Evolutionary conservation across 2,329 filamentous ascomycete species (phyloP), one percentile per base, ranked within the genome.

Genomic region (Aureobasidium sp.): DNA sequence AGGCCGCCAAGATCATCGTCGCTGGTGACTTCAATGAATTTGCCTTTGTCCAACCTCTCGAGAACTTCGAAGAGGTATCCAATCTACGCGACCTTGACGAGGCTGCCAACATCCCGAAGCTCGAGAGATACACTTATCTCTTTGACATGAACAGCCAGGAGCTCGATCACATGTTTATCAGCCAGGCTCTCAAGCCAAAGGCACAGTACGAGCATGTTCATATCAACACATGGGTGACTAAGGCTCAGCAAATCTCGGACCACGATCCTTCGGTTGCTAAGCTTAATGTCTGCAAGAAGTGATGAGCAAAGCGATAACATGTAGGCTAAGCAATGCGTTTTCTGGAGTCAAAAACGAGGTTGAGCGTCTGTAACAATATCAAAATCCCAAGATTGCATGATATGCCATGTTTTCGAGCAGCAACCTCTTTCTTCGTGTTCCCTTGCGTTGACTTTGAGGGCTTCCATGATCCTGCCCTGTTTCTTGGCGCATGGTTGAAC

Each of bases 1-100:
- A 75, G 11, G 72, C 78, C 17, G 85, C 86, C 0, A 75, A 75
- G 25, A 70, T 90, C 64, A 78, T 89, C 62, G 74, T 78, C 2
- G 80, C 82, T 0, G 87, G 87, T 27, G 87, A 90, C 73, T 89
- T 86, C 69, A 89, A 90, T 76, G 87, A 90, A 70, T 89, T 87
- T 69, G 69, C 79, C 5, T 84, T 85, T 63, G 85, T 84, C 10
- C 67, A 78, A 69, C 85, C 86, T 1, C 70, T 89, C 51, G 69
- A 77, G 62, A 74, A 73, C 1, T 87, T 89, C 64, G 67, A 74
- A 1, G 63, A 71, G 3, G 74, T 78, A 21, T 85, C 83, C 0
- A 79, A 80, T 2, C 74, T 89, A 47, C 65, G 77, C 35, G 85
- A 89, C 64, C 73, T 88, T 1, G 85, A 89, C 65, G 84, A 80